phyloP scores from a whole-genome alignment of 352 stramenopile genomes.

The Phytophthora brassicae region DNA sequence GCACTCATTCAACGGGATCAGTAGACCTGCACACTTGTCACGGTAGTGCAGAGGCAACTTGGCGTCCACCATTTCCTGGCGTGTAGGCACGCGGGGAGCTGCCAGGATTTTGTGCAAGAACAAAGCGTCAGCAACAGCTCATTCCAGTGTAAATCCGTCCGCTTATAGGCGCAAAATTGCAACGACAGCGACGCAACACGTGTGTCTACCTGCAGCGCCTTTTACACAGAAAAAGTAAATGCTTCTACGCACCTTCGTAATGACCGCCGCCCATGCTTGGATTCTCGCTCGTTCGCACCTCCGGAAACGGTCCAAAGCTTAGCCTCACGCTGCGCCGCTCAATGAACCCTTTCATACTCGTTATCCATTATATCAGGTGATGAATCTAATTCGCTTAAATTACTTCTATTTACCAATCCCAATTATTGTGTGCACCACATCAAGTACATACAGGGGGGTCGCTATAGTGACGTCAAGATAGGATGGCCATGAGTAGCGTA shows the following conservation, averaged over 20 bases:
- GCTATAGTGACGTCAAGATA: conserved; percentile 15
- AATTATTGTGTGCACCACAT: not conserved
- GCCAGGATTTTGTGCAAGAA: not conserved
- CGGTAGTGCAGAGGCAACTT: conserved; percentile 94
- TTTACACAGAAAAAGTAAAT: not conserved
- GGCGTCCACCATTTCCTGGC: conserved; percentile 93
- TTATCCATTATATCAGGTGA: not conserved
- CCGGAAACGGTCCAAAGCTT: conserved; percentile 37
- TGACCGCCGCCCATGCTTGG: conserved; percentile 60
- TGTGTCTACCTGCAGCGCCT: not conserved
- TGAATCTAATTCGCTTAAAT: conserved; percentile 6
- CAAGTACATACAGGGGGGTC: not conserved
- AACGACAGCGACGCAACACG: not conserved
- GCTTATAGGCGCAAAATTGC: not conserved
- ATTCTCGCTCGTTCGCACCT: conserved; percentile 41
- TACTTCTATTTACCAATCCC: conserved; percentile 13
- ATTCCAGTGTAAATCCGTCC: not conserved
- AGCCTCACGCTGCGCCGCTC: conserved; percentile 23
- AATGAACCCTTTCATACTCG: conserved; percentile 5
- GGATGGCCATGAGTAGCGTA: conserved; percentile 46
- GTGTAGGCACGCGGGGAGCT: conserved; percentile 76
- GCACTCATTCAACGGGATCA: conserved; percentile 96
- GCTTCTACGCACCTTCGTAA: conserved; percentile 59
- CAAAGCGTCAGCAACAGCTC: conserved; percentile 6
- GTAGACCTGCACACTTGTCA: conserved; percentile 94